These are phyloP conservation scores for Simmondsia chinensis DNA, from an alignment of 148 eudicot species.

Conservation along the genomic window DNA sequence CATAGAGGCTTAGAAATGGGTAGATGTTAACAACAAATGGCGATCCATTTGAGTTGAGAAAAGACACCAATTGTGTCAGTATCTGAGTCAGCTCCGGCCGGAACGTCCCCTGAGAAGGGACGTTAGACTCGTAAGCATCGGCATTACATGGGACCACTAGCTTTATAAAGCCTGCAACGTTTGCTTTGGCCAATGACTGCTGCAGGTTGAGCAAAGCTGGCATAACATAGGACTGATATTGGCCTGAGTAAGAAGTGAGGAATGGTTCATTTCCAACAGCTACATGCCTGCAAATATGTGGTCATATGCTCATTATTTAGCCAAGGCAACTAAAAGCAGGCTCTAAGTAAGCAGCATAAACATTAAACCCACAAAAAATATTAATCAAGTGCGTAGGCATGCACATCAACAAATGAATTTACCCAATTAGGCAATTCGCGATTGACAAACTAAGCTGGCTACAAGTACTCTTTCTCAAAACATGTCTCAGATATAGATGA, in stretches of 20 bases:
- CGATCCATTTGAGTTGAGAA: constrained; percentile 61
- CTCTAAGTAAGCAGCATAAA: no score
- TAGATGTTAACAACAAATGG: constrained; percentile 85
- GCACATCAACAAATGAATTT: no score
- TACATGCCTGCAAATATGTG: constrained; percentile 42
- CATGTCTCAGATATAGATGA: no score
- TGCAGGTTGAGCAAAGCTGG: constrained; percentile 67
- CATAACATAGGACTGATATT: constrained; percentile 54
- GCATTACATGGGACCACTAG: constrained; percentile 88
- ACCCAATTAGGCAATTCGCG: no score
- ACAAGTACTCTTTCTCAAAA: no score
- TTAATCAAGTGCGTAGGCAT: no score
- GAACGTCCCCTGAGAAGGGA: constrained; percentile 83
- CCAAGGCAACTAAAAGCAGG: no score
- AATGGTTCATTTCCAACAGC: constrained; percentile 94
- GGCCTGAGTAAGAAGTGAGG: constrained; percentile 55
- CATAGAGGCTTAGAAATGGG: constrained; percentile 73
- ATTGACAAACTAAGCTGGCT: no score
- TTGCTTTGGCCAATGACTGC: constrained; percentile 64
- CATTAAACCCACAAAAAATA: no score
- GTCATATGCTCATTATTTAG: not conserved
- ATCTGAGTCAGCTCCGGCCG: constrained; percentile 58
- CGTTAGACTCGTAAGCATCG: constrained; percentile 61
- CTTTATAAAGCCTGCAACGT: constrained; percentile 55
- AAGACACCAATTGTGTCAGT: constrained; percentile 58